Base-by-base conservation (phyloP, 495 filamentous ascomycete species). In the Penicillium robsamsonii region DNA sequence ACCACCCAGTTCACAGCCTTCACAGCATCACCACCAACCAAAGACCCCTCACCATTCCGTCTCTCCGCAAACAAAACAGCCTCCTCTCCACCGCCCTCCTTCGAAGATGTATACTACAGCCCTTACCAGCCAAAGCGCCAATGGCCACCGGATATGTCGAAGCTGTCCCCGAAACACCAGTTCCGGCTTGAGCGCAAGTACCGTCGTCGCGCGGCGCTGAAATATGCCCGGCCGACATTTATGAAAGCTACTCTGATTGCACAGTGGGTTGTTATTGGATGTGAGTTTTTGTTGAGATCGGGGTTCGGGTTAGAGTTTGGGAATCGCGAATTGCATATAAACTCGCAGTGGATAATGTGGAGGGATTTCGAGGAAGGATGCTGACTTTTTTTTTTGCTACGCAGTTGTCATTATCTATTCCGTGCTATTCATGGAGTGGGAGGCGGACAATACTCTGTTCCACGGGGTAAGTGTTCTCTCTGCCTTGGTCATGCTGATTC, bases 111-210 rank as follows among this genome's bases (percentile, higher is more conserved):
- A 31, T 65, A 69, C 49, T 74, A 76, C 58, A 86, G 81, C 60
- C 82, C 75, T 1, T 92, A 88, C 80, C 85, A 83, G 68, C 87
- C 90, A n/a, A 90, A 92, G 70, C 87, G 86, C 56, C 72, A 83
- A 70, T 99, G 95, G 95, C 94, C 94, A 20, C 94, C 94, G 2
- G 91, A 97, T 70, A 91, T 97, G 78, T 74, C 75, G 47, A 87
- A 89, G 65, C 82, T 99, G 47, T 84, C 86, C 5, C 71, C 76
- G 15, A 91, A 88, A 67, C 86, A 97, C 62, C 88, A 97, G 68
- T 94, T 97, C 72, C 82, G 86, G 5, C 70, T 76, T 25, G 75
- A 78, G 54, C 71, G 85, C 53, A 82, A 85, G 56, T 90, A 88
- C 70, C 86, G 87, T 56, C 78, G 88, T 33, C 79, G 87, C 55